These are phyloP conservation scores for Coemansia sp. DNA, from an alignment of 192 early-diverging fungal genomes.

Conservation along the genomic window DNA sequence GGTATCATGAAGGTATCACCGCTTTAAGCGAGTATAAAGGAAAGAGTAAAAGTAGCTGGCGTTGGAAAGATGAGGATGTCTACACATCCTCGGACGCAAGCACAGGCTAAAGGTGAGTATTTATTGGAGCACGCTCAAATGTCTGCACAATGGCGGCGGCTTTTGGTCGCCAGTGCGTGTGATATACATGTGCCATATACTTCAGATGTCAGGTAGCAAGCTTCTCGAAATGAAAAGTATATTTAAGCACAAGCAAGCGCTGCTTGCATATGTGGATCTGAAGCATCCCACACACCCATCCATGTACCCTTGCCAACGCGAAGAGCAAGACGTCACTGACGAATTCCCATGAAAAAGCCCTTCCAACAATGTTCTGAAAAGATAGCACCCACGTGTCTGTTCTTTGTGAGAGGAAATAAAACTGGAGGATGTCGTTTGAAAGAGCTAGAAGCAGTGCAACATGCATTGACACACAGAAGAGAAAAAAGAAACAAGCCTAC, in stretches of 20 bases:
- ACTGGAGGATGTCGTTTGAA: neutral
- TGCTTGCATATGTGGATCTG: neutral
- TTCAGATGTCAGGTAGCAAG: neutral
- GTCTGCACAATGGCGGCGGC: neutral
- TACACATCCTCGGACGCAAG: neutral
- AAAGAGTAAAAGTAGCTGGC: neutral
- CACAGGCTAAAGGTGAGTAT: neutral
- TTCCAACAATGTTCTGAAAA: neutral
- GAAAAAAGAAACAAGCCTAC: neutral
- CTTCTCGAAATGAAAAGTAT: neutral
- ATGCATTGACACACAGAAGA: neutral
- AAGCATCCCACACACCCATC: neutral
- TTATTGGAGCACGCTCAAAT: neutral
- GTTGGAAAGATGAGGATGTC: neutral
- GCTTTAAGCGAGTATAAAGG: neutral
- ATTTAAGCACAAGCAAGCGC: slow-evolving; percentile 7
- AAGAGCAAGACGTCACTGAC: neutral
- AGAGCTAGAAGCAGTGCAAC: neutral
- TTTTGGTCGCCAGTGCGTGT: slow-evolving; percentile 7
- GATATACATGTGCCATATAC: neutral
- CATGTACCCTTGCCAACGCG: neutral
- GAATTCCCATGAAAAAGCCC: neutral
- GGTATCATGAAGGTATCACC: slow-evolving; percentile 37
- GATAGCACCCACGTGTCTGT: neutral
- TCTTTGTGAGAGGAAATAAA: neutral